Conservation (phyloP, 345 rosid species). For the Euclidium syriacum region DNA sequence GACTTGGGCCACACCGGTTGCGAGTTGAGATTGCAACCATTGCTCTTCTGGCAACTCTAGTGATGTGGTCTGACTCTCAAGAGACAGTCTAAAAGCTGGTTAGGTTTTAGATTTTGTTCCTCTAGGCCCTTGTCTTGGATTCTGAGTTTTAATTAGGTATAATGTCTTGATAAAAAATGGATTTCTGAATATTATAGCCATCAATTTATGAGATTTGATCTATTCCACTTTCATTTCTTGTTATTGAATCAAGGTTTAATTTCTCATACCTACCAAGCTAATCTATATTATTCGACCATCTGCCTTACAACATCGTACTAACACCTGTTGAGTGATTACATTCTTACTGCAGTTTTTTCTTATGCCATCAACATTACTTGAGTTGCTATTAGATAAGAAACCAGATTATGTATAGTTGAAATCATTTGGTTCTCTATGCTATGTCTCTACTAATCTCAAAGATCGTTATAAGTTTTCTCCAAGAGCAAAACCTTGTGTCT, state of each 20-base stretch:
- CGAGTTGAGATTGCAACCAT: constrained; percentile 92
- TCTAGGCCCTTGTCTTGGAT: neutral
- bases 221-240: neutral
- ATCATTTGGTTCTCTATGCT: too few species aligned
- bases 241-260: neutral
- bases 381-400: too few species aligned
- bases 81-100: constrained; percentile 18
- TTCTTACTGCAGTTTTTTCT: too few species aligned
- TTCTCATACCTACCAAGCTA: too few species aligned
- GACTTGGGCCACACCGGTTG: constrained; percentile 77
- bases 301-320: too few species aligned
- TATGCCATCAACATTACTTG: too few species aligned
- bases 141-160: neutral
- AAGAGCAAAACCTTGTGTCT: too few species aligned
- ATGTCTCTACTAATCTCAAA: too few species aligned
- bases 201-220: neutral
- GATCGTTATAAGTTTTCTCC: too few species aligned
- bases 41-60: constrained; percentile 69
- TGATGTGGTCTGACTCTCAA: constrained; percentile 77
- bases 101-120: constrained; percentile 1
- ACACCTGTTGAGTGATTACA: too few species aligned
- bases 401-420: too few species aligned
- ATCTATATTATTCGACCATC: too few species aligned
- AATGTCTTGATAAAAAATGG: neutral
- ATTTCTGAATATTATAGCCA: neutral